Evolutionary conservation across 176 grass and related monocot genomes (phyloP).

Genomic region (Areca catechu): DNA sequence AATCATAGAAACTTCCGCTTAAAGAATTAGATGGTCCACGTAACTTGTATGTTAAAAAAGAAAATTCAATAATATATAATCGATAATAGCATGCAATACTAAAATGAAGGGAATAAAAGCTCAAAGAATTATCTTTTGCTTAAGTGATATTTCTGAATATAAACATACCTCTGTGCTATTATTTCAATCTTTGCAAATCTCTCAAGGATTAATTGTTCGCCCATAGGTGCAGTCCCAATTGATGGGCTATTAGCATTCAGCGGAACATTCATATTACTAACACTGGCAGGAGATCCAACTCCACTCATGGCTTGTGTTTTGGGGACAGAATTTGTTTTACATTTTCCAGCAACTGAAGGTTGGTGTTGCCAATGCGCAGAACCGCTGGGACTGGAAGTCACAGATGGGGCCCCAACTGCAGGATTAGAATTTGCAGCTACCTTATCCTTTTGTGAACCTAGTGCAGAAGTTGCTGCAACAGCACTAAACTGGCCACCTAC

Average conservation of each 20-base stretch:
- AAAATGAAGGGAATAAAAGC: too few relatives aligned
- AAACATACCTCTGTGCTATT: constrained; percentile 46
- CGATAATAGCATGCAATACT: too few relatives aligned
- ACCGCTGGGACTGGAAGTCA: constrained; percentile 65
- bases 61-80: too few relatives aligned
- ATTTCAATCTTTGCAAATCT: constrained; percentile 75
- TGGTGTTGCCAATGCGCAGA: constrained; percentile 81
- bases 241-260: constrained; percentile 81
- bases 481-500: constrained; percentile 76
- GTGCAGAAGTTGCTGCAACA: constrained; percentile 54
- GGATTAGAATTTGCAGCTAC: constrained; percentile 56
- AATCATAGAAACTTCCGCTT: too few relatives aligned
- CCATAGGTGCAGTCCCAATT: constrained; percentile 52
- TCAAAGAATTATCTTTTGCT: too few relatives aligned
- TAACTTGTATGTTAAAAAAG: too few relatives aligned
- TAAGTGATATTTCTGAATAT: neutral
- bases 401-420: constrained; percentile 45
- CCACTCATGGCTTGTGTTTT: constrained; percentile 59
- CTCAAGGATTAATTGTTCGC: constrained; percentile 74
- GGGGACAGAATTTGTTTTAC: constrained; percentile 53
- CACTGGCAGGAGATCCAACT: constrained; percentile 94
- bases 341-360: constrained; percentile 39
- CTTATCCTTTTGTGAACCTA: constrained; percentile 83
- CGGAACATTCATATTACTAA: constrained; percentile 64
- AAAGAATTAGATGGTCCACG: too few relatives aligned